phyloP scores from a whole-genome alignment of 2,329 filamentous ascomycete species.

The Elsinoe arachidis region DNA sequence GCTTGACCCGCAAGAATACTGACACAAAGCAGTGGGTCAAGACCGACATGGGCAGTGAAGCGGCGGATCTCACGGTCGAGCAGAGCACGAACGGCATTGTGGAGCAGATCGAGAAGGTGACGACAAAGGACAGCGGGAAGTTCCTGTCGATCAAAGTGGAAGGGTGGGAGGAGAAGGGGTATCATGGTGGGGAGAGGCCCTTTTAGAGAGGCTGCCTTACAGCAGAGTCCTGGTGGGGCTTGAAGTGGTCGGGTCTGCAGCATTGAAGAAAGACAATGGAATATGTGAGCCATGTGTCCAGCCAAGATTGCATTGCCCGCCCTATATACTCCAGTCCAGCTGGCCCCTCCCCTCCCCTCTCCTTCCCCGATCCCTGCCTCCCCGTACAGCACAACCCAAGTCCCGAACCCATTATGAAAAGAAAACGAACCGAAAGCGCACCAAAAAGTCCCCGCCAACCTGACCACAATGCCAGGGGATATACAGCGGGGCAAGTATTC shows the following conservation, averaged over 20 bases:
- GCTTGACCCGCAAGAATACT: conserved; percentile 7
- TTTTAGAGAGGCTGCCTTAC: conserved; percentile 13
- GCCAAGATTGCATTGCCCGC: not conserved
- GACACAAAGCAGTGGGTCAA: conserved; percentile 35
- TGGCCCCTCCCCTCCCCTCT: not conserved
- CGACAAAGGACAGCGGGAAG: conserved; percentile 37
- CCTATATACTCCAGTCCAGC: not conserved
- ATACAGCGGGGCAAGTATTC: not conserved
- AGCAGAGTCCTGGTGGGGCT: too few relatives aligned
- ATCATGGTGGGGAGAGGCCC: conserved; percentile 17
- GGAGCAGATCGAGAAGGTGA: conserved; percentile 37
- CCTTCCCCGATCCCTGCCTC: not conserved
- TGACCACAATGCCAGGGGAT: not conserved
- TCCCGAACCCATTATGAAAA: too few relatives aligned
- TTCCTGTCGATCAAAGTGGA: conserved; percentile 38
- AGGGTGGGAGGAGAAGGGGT: conserved; percentile 32
- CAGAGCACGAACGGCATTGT: conserved; percentile 32
- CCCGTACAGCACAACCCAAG: too few relatives aligned
- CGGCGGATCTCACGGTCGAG: conserved; percentile 36
- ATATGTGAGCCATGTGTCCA: not conserved
- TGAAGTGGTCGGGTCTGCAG: not conserved
- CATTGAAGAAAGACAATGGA: not conserved
- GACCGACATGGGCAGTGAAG: conserved; percentile 35
- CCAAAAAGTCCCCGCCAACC: not conserved
- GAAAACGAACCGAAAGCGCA: not conserved